phyloP scores from a whole-genome alignment of 2,329 filamentous ascomycete genomes.

The Stachybotrys echinatus region DNA sequence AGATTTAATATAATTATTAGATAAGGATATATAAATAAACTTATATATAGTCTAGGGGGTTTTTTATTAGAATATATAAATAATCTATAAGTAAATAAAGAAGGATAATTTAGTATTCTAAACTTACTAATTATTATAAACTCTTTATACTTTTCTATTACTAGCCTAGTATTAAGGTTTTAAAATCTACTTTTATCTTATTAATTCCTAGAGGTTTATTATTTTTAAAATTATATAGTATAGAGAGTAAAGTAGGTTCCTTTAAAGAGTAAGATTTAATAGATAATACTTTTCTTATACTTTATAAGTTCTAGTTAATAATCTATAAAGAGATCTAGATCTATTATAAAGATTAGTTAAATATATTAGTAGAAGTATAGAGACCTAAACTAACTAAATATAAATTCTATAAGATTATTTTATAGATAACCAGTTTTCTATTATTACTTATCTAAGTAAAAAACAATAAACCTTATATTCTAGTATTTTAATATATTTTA shows the following conservation, averaged over 20 bases:
- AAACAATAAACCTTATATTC: conserved; percentile 18
- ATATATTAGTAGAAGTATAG: background rate
- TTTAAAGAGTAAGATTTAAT: conserved; percentile 10
- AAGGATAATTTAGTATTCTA: too few species aligned
- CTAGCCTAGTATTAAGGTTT: conserved; percentile 22
- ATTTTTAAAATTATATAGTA: too few species aligned
- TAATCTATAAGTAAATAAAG: background rate
- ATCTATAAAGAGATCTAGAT: conserved; percentile 22
- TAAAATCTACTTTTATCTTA: conserved; percentile 12
- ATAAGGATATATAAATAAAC: conserved; percentile 5
- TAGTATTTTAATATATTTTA: background rate
- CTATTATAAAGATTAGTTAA: conserved; percentile 15
- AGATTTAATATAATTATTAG: conserved; percentile 5
- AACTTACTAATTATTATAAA: conserved; percentile 9
- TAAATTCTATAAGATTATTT: conserved; percentile 31
- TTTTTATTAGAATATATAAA: conserved; percentile 34
- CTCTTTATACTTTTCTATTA: conserved; percentile 26
- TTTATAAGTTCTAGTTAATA: conserved; percentile 33
- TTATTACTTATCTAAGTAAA: conserved; percentile 16
- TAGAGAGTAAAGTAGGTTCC: conserved; percentile 2
- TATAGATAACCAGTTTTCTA: conserved; percentile 27
- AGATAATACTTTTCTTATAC: conserved; percentile 20
- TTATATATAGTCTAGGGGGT: conserved; percentile 21
- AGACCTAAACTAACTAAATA: conserved; percentile 24
- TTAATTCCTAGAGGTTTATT: conserved; percentile 9